Evolutionary conservation across 805 yeast species (phyloP).

Genomic region (Nakazawaea peltata): DNA sequence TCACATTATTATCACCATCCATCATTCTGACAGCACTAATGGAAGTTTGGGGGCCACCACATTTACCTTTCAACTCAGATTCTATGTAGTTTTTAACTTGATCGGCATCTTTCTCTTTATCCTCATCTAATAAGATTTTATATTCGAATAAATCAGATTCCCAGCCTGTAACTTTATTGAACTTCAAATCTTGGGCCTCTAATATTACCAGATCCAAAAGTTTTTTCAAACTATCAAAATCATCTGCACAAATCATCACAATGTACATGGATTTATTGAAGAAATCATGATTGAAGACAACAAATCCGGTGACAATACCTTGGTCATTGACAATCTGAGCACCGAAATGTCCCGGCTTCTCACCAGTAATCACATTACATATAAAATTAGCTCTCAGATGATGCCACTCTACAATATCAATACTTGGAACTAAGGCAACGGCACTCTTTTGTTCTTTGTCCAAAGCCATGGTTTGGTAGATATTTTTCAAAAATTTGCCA

Average conservation of each 20-base stretch:
- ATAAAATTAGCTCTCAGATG: conserved; percentile 24
- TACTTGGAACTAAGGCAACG: conserved; percentile 28
- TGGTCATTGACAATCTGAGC: conserved; percentile 15
- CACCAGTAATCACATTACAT: conserved; percentile 5
- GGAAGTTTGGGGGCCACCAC: conserved; percentile 13
- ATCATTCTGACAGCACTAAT: conserved; percentile 15
- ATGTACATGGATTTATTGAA: conserved; percentile 11
- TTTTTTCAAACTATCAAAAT: conserved; percentile 8
- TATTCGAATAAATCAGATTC: conserved; percentile 16
- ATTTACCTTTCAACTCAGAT: conserved; percentile 11
- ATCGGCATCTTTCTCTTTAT: conserved; percentile 3
- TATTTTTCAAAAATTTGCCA: conserved; percentile 2
- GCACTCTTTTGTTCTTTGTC: conserved; percentile 14
- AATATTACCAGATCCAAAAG: conserved; percentile 12
- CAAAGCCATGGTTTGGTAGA: conserved; percentile 15
- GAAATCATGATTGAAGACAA: conserved; percentile 35
- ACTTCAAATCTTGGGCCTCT: conserved; percentile 10
- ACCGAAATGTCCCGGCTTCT: conserved; percentile 6
- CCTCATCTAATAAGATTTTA: conserved; percentile 5
- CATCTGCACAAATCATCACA: conserved; percentile 14
- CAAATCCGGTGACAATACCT: conserved; percentile 19
- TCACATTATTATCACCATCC: conserved; percentile 10
- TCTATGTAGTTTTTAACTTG: conserved; percentile 9
- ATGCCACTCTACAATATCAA: conserved; percentile 34
- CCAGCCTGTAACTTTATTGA: conserved; percentile 17